Evolutionary conservation across 768 basidiomycete species (phyloP).

Genomic region (Pholiota conissans): DNA sequence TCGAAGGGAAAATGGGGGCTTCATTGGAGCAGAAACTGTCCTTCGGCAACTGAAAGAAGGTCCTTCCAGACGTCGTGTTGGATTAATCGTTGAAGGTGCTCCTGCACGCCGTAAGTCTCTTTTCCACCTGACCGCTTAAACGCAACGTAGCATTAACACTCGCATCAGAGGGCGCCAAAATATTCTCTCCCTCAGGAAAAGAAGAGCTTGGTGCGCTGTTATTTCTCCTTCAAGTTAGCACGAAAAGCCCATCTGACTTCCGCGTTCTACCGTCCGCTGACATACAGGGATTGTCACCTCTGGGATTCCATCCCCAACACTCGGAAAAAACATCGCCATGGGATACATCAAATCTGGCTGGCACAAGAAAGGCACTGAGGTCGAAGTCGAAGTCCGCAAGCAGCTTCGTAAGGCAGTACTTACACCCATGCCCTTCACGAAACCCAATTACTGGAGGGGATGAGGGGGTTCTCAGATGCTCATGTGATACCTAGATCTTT

Average conservation of each 20-base stretch:
- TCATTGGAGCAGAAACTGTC: slow-evolving; percentile 79
- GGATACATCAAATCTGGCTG: slow-evolving; percentile 73
- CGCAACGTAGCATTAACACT: not conserved
- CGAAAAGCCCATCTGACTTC: slow-evolving; percentile 2
- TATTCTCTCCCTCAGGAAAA: slow-evolving; percentile 54
- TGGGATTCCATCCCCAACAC: slow-evolving; percentile 91
- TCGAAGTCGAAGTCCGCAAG: slow-evolving; percentile 83
- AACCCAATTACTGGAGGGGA: slow-evolving; percentile 80
- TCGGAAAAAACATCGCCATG: slow-evolving; percentile 94
- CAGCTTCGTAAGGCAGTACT: slow-evolving; percentile 75
- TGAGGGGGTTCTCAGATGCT: slow-evolving; percentile 10
- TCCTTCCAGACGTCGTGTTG: slow-evolving; percentile 75
- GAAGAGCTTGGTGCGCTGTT: slow-evolving; percentile 60
- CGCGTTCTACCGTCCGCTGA: not conserved
- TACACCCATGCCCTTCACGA: slow-evolving; percentile 86
- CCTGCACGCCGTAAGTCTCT: slow-evolving; percentile 75
- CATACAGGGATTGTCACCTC: slow-evolving; percentile 76
- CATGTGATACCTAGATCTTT: not conserved
- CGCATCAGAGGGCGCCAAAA: slow-evolving; percentile 73
- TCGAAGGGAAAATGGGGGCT: slow-evolving; percentile 64
- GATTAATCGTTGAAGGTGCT: slow-evolving; percentile 77
- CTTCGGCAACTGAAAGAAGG: slow-evolving; percentile 79
- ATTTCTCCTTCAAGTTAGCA: slow-evolving; percentile 13
- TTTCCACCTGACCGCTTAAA: slow-evolving; percentile 2
- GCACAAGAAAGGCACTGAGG: slow-evolving; percentile 89